These are phyloP conservation scores for Hippophae tibetana DNA, from an alignment of 306 rosid species.

Conservation along the genomic window DNA sequence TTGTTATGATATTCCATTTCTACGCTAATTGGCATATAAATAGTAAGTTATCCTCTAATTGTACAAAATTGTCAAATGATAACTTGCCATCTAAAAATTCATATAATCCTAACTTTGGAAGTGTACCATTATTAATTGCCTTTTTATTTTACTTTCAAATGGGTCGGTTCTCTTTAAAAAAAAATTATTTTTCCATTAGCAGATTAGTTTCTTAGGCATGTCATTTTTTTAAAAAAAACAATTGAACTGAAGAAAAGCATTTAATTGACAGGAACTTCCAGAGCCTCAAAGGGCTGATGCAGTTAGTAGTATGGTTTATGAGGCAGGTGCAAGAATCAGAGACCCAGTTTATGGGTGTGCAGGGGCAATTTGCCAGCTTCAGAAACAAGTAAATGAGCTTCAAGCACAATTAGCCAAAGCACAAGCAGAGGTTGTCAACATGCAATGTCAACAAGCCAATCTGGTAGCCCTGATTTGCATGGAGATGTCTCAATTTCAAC, in stretches of 20 bases:
- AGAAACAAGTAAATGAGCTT: slow-evolving; percentile 67
- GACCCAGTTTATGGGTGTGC: slow-evolving; percentile 87
- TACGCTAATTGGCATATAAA: no score
- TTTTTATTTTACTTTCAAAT: no score
- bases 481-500: slow-evolving; percentile 59
- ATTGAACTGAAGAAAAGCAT: not conserved
- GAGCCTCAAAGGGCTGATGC: slow-evolving; percentile 85
- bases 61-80: no score
- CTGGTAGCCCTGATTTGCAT: slow-evolving; percentile 64
- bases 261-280: slow-evolving; percentile 62
- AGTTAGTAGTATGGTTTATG: slow-evolving; percentile 95
- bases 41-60: no score
- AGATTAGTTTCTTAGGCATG: no score
- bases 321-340: slow-evolving; percentile 80
- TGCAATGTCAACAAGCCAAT: slow-evolving; percentile 80
- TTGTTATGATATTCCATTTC: no score
- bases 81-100: no score
- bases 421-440: slow-evolving; percentile 67
- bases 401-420: slow-evolving; percentile 89
- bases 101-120: no score
- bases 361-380: slow-evolving; percentile 82
- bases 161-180: no score
- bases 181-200: no score
- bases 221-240: no score
- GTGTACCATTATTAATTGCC: no score